Conservation (phyloP, 1,284 basidiomycete species). For the Psilocybe mexicana region DNA sequence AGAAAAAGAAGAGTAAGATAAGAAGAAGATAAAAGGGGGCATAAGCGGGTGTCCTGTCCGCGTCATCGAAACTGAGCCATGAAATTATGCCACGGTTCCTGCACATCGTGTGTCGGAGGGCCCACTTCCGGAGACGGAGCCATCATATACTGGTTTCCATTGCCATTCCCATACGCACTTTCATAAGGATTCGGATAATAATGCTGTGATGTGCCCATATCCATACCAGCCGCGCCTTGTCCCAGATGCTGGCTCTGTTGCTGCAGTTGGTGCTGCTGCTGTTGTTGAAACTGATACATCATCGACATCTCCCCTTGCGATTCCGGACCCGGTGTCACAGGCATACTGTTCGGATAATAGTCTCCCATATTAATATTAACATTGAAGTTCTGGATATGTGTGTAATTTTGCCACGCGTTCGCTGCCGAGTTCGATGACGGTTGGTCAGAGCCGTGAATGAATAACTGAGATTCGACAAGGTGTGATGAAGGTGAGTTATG, state of each 20-base stretch:
- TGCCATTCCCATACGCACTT: slow-evolving; percentile 26
- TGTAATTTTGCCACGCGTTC: slow-evolving; percentile 33
- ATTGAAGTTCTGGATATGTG: slow-evolving; percentile 32
- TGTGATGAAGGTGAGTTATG: slow-evolving; percentile 30
- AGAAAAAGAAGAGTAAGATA: neutral
- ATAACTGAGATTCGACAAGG: slow-evolving; percentile 19
- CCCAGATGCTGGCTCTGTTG: slow-evolving; percentile 6
- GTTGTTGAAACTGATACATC: slow-evolving; percentile 22
- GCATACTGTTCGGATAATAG: slow-evolving; percentile 19
- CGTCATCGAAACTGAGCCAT: slow-evolving; percentile 40
- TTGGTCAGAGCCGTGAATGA: slow-evolving; percentile 18
- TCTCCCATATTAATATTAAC: slow-evolving; percentile 30
- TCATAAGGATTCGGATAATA: slow-evolving; percentile 12
- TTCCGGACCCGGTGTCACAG: slow-evolving; percentile 12
- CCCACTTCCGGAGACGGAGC: slow-evolving; percentile 28
- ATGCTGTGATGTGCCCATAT: slow-evolving; percentile 4
- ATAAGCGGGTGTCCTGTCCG: neutral
- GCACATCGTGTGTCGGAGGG: slow-evolving; percentile 36
- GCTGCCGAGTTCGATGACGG: slow-evolving; percentile 6
- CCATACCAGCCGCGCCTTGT: slow-evolving; percentile 6
- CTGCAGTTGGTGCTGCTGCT: slow-evolving; percentile 19
- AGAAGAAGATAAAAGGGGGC: slow-evolving; percentile 26
- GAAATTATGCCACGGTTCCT: slow-evolving; percentile 53
- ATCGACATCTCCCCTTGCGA: slow-evolving; percentile 17
- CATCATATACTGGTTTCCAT: slow-evolving; percentile 23